Evolutionary conservation across 306 rosid genomes (phyloP), one percentile per base, ranked within the genome.

Genomic region (Oxytropis ochrocephala): DNA sequence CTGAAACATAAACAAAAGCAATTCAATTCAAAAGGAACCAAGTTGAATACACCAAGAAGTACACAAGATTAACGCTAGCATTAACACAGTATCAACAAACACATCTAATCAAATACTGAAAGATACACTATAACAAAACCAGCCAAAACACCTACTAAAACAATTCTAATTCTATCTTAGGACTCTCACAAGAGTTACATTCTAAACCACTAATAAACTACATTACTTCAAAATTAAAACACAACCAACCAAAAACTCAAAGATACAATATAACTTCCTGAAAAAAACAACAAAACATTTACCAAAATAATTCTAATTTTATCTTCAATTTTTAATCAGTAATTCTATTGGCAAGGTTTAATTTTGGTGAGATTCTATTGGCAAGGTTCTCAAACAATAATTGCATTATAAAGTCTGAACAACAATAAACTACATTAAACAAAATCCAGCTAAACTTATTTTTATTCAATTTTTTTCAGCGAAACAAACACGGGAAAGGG

Each of bases 1-100:
- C 96, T 94, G 90, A 81, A 82, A 72, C 4, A 65, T 50, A 18
- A 83, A 80, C 41, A 24, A 36, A 41, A 11, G 44, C 1, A 53
- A 27, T 1, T 65, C 3, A 24, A 2, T 24, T 43, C 35, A 18
- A 64, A 46, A 51, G 42, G 39, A 14, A 73, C 10, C 61, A 66
- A 43, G 66, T 0, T n/a, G 44, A 5, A 11, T 13, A 56, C 11
- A 64, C 47, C 51, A 33, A 43, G n/a, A 54, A 38, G 52, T 36
- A 46, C 70, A 38, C 9, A 11, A 11, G 6, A 17, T 11, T 18
- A 62, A 19, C 1, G 11, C 51, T 19, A 19, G 4, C 36, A 8
- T 41, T 13, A 17, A 10, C 32, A 60, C 1, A 5, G 11, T 38
- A 39, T 17, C 33, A 18, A 60, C 12, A 38, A 38, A 18, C 33